Evolutionary conservation across 2,329 filamentous ascomycete species (phyloP).

Genomic region (Eurotiales sp.): DNA sequence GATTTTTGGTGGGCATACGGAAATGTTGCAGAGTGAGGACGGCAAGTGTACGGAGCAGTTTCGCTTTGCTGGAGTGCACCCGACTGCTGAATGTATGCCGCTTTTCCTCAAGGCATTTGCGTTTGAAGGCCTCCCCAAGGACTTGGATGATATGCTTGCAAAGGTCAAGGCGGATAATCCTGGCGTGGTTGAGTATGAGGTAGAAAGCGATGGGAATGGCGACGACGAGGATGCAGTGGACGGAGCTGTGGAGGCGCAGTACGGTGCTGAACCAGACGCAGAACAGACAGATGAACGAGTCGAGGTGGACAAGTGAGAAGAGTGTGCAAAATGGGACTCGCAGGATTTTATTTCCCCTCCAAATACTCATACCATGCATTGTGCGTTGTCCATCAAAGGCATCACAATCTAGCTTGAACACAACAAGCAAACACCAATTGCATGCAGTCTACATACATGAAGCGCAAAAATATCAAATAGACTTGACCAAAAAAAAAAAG

Average conservation of each 20-base stretch:
- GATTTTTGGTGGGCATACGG: constrained; percentile 14
- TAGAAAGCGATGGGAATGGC: background rate
- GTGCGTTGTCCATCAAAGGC: no score
- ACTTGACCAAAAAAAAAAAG: no score
- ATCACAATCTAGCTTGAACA: no score
- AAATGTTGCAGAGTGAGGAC: background rate
- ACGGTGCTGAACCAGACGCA: background rate
- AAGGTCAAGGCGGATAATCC: background rate
- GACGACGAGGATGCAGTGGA: background rate
- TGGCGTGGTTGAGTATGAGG: background rate
- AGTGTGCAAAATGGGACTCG: no score
- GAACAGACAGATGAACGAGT: background rate
- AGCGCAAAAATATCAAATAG: no score
- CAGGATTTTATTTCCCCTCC: no score
- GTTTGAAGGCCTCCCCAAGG: constrained; percentile 3
- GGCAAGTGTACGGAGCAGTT: background rate
- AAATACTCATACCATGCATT: no score
- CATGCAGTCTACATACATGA: no score
- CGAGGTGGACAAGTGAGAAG: background rate
- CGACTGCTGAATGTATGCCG: background rate
- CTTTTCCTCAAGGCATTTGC: constrained; percentile 3
- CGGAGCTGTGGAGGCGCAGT: background rate
- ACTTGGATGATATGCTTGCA: constrained; percentile 1
- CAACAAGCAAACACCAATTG: no score
- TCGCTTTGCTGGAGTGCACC: constrained; percentile 5